These are phyloP conservation scores for Macrotyloma uniflorum DNA, from an alignment of 306 rosid species.

Conservation along the genomic window DNA sequence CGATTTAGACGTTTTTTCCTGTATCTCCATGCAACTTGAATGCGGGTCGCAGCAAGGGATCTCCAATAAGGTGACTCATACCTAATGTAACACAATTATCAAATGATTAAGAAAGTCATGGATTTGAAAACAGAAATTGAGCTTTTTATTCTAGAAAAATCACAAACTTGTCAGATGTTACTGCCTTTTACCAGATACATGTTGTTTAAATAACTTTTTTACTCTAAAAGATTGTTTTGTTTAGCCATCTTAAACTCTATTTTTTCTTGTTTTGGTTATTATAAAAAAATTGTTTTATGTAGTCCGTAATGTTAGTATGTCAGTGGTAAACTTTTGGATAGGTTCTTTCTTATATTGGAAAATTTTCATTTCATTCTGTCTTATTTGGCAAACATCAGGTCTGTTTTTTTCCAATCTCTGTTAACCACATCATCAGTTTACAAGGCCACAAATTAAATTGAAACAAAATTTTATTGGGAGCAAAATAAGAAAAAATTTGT, in stretches of 20 bases:
- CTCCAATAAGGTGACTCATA: slow-evolving; percentile 85
- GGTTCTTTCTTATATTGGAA: not conserved
- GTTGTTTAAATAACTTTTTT: not conserved
- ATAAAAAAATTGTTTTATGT: not conserved
- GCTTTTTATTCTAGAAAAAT: not conserved
- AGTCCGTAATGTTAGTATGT: not conserved
- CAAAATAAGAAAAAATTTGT: no score
- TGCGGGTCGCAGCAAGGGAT: slow-evolving; percentile 61
- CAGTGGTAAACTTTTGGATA: not conserved
- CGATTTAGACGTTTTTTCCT: slow-evolving; percentile 58
- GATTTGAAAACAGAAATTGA: not conserved
- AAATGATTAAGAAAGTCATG: not conserved
- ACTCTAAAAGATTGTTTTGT: not conserved
- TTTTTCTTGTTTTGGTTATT: not conserved
- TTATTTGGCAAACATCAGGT: not conserved
- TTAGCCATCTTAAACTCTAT: not conserved
- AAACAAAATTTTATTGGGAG: no score
- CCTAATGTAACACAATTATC: slow-evolving; percentile 54
- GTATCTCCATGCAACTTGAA: slow-evolving; percentile 84
- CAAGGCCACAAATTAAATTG: no score
- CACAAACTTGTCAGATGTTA: not conserved
- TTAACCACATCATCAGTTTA: no score
- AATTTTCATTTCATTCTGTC: not conserved
- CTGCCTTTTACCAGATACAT: not conserved
- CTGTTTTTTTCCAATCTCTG: no score